Base-by-base conservation (phyloP, 805 yeast genomes). In the Grigorovia jiainica region DNA sequence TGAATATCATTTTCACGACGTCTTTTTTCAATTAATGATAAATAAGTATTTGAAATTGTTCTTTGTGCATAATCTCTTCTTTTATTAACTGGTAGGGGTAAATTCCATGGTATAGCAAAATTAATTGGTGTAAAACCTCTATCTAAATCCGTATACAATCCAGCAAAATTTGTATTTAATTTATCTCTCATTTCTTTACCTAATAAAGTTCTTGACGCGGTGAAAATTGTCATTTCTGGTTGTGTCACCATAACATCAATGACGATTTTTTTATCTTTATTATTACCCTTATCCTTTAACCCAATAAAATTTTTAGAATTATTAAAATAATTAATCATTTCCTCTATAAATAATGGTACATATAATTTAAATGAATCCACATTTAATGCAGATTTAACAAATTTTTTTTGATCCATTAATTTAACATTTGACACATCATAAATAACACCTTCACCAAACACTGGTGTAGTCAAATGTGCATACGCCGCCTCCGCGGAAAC, bases 391-490 rank as follows among this genome's bases (percentile, higher is more conserved):
- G 76, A 76, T 66, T 92, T 92, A 48, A 89, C 95, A 57, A 92
- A 92, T 69, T 87, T 92, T 77, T 92, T 92, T 66, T 92, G 98
- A 63, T 92, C 98, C 98, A 92, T 92, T 57, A 92, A 75, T 51
- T 87, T 78, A 56, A 78, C 67, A 68, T 92, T 92, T 48, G 98
- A 87, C 66, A 97, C 90, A 67, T 92, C 98, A 62, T 92, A 92
- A 41, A 92, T 84, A 42, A 92, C 98, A 56, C 97, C 98, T 58
- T 87, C 79, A 54, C 98, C 98, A 53, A 92, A 92, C 13, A 87
- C 96, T 11, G 98, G 98, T n/a, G 97, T 90, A n/a, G 98, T 92
- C 65, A 92, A 73, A 61, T 89, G 96, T 47, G 81, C 73, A 68
- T 92, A 92, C 32, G 97, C 97, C 38, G 84, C 97, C 63, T 92